Evolutionary conservation across 2,329 filamentous ascomycete genomes (phyloP).

Genomic region (Ceratocystis eucalypticola): DNA sequence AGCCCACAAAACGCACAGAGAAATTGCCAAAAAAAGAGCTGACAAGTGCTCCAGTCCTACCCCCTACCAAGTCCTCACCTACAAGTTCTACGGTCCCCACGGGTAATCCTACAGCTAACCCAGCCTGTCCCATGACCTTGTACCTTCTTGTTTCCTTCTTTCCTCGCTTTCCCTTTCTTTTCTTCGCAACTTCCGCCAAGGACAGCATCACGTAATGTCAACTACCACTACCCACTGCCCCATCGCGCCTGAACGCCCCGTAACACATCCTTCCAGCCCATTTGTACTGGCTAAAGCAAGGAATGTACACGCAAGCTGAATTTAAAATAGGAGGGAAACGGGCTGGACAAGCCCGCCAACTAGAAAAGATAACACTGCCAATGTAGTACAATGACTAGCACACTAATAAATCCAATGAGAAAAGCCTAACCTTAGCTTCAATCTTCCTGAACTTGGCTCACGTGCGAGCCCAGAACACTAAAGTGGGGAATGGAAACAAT

Average conservation of each 20-base stretch:
- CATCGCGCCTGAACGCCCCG: background rate
- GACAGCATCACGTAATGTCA: background rate
- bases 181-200: background rate
- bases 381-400: background rate
- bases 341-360: background rate
- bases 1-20: constrained; percentile 5
- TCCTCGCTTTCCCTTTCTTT: background rate
- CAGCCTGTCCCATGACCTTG: background rate
- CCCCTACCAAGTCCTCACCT: no score
- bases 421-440: background rate
- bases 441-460: background rate
- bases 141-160: no score
- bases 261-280: background rate
- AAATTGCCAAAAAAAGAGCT: constrained; percentile 8
- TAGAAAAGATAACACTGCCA: background rate
- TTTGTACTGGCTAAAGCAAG: background rate
- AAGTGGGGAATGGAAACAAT: background rate
- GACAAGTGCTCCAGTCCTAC: background rate
- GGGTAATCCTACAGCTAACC: background rate
- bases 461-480: background rate
- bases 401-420: background rate
- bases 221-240: background rate
- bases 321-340: background rate
- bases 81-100: background rate
- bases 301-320: background rate